These are phyloP conservation scores for Microsporum audouinii DNA, from an alignment of 2,329 filamentous ascomycete genomes.

Conservation along the genomic window DNA sequence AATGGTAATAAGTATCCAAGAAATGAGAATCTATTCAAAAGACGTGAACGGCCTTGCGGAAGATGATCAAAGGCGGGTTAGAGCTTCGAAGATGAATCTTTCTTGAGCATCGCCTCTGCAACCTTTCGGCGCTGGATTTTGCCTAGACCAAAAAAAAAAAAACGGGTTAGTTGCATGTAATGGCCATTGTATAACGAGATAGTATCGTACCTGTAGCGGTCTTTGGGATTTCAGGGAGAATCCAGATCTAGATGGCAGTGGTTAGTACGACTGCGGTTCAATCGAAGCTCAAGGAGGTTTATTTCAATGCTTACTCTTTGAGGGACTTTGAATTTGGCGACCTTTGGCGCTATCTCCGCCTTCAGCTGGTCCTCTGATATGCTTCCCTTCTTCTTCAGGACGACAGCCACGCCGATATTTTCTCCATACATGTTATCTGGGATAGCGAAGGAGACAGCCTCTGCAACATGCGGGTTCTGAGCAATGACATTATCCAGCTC, in stretches of 20 bases:
- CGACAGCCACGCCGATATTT: conserved; percentile 65
- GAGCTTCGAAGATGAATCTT: conserved; percentile 47
- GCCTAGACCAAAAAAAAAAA: conserved; percentile 31
- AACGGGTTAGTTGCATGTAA: background rate
- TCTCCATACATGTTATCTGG: conserved; percentile 75
- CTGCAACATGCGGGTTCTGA: conserved; percentile 59
- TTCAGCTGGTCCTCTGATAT: conserved; percentile 51
- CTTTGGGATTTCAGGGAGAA: conserved; percentile 76
- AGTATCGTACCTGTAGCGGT: conserved; percentile 53
- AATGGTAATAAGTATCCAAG: background rate
- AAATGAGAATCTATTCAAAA: background rate
- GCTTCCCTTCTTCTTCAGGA: conserved; percentile 54
- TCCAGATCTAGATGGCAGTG: conserved; percentile 50
- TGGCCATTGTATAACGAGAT: background rate
- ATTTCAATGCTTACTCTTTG: conserved; percentile 50
- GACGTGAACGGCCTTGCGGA: no score
- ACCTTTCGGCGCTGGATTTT: conserved; percentile 80
- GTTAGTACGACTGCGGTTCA: background rate
- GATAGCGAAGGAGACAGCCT: conserved; percentile 75
- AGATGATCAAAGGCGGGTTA: conserved; percentile 20
- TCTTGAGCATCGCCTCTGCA: conserved; percentile 72
- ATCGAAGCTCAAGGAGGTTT: no score
- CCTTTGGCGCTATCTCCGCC: conserved; percentile 54
- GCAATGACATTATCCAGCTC: conserved; percentile 73
- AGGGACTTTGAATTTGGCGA: conserved; percentile 76